A percentile compares a stretch with the other conserved stretches of the same genome.
phyloP scores from a whole-genome alignment of 352 stramenopile species.

The Hyaloperonospora brassicae region DNA sequence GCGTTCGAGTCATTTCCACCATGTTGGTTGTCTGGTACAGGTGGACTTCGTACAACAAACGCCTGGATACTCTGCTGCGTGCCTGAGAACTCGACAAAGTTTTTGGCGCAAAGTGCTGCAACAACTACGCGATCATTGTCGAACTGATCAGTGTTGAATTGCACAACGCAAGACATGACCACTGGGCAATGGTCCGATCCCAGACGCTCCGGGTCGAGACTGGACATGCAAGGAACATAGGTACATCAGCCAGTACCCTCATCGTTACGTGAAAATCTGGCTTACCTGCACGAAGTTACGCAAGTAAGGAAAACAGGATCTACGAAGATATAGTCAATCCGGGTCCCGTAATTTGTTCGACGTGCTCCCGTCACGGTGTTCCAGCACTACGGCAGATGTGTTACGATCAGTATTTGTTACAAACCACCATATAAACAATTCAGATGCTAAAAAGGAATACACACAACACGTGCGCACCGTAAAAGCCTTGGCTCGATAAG shows the following conservation, averaged over 20 bases:
- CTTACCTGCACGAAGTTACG: constrained; percentile 51
- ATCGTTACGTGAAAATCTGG: neutral
- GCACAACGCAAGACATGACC: constrained; percentile 32
- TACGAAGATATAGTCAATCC: constrained; percentile 88
- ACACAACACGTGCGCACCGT: constrained; percentile 40
- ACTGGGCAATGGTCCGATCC: constrained; percentile 83
- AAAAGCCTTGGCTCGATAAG: constrained; percentile 59
- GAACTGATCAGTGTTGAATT: constrained; percentile 15
- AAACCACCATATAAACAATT: too few relatives aligned
- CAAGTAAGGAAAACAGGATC: constrained; percentile 43
- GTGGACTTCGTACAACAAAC: constrained; percentile 24
- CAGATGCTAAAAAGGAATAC: too few relatives aligned
- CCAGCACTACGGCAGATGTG: constrained; percentile 76
- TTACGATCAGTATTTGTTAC: neutral
- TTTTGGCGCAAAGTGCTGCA: constrained; percentile 55
- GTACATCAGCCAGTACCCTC: neutral
- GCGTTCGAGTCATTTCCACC: neutral
- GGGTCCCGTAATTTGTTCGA: constrained; percentile 86
- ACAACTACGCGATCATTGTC: constrained; percentile 17
- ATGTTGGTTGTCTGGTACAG: constrained; percentile 4
- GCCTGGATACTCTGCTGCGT: constrained; percentile 62
- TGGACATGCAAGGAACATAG: constrained; percentile 8
- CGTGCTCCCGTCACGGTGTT: constrained; percentile 75
- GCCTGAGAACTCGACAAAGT: constrained; percentile 68
- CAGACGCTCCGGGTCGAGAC: constrained; percentile 44